phyloP scores from a whole-genome alignment of 2,329 filamentous ascomycete genomes.

The Sporothrix pallida region DNA sequence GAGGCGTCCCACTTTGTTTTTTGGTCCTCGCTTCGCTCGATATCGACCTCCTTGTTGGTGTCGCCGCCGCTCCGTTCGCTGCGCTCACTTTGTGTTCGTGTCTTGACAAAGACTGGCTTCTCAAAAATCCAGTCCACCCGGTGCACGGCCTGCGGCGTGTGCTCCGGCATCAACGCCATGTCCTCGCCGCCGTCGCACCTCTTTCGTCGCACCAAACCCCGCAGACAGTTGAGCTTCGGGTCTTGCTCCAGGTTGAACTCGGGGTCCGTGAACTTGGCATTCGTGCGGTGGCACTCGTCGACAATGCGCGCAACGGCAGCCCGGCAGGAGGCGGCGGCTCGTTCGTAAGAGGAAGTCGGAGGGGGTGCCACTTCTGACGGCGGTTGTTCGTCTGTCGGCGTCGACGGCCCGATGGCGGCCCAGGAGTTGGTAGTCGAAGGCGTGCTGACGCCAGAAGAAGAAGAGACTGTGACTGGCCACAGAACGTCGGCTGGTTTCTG shows the following conservation, averaged over 20 bases:
- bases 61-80: not conserved
- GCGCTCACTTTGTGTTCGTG: not conserved
- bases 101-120: conserved; percentile 58
- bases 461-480: not conserved
- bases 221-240: conserved; percentile 46
- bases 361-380: not conserved
- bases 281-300: conserved; percentile 52
- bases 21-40: not conserved
- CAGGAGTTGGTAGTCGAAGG: conserved; percentile 22
- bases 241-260: conserved; percentile 54
- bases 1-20: conserved; percentile 39
- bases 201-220: conserved; percentile 39
- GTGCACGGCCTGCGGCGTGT: conserved; percentile 49
- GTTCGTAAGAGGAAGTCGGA: conserved; percentile 45
- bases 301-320: conserved; percentile 50
- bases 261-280: conserved; percentile 53
- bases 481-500: conserved; percentile 37
- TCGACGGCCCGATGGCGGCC: conserved; percentile 2
- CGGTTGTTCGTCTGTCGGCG: not conserved
- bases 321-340: conserved; percentile 50
- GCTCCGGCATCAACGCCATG: conserved; percentile 33
- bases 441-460: not conserved
- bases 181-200: conserved; percentile 29
- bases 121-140: conserved; percentile 62
- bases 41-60: not conserved